Evolutionary conservation across 129 eudicot genomes (phyloP), one percentile per base, ranked within the genome.

Genomic region (Apium graveolens): DNA sequence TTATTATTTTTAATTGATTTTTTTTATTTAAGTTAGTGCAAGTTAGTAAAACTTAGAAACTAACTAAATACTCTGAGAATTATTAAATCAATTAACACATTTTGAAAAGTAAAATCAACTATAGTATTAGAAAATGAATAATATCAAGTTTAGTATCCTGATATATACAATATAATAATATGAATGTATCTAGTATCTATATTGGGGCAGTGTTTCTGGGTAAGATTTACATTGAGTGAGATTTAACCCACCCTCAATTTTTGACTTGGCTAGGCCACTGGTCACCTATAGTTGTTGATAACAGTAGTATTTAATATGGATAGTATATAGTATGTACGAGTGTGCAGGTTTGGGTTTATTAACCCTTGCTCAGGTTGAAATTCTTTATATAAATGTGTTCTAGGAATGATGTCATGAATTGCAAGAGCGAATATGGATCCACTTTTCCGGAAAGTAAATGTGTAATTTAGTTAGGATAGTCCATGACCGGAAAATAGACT

Each of bases 281-380:
- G 57, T 49, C 26, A 20, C 29, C 63, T 55, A 55, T 29, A 21
- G 5, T 37, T 9, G 45, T 66, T 14, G 14, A n/a, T 69, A 34
- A 17, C 20, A 70, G 13, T 37, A 70, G 26, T 37, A 70, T 18
- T 70, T 21, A 1, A 11, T 3, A 70, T n/a, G 35, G 74, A 7
- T 32, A 35, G 37, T 5, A 7, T 2, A 55, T 29, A 35, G 29
- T 35, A 20, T 70, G 42, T 70, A 26, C 6, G 11, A 20, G 41
- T 37, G 74, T 35, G 74, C 74, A 37, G 74, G 74, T 70, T 24
- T 70, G 74, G 45, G 74, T 70, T 20, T 6, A 34, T 18, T 35
- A 70, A 68, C 41, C 73, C 42, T 35, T 34, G 39, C n/a, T 34
- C 43, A 70, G 74, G 74, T 7, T 18, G 73, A 68, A 31, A 68